Conservation (phyloP, 768 basidiomycete species). For the Cystofilobasidium ferigula region DNA sequence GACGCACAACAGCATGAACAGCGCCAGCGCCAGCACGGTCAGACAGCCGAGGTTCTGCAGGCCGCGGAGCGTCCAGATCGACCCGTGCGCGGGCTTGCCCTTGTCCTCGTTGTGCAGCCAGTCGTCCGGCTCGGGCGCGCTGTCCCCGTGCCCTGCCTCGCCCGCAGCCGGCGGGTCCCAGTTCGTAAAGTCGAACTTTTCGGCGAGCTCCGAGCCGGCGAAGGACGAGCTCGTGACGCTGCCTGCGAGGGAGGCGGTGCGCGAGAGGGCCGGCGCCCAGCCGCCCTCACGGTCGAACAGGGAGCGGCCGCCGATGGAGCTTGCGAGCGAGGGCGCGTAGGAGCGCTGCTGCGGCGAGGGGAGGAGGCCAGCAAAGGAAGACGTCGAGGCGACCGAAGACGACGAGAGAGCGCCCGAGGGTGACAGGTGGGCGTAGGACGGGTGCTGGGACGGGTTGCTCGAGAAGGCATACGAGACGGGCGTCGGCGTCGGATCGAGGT, state of each 20-base stretch:
- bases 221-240: not conserved
- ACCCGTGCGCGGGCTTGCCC: slow-evolving; percentile 40
- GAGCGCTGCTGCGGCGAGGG: not conserved
- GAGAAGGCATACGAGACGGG: slow-evolving; percentile 6
- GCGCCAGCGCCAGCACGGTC: slow-evolving; percentile 46
- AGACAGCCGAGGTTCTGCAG: slow-evolving; percentile 63
- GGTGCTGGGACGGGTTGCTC: slow-evolving; percentile 1
- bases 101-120: slow-evolving; percentile 32
- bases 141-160: slow-evolving; percentile 9
- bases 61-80: slow-evolving; percentile 58
- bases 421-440: slow-evolving; percentile 7
- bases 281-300: slow-evolving; percentile 1
- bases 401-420: slow-evolving; percentile 1
- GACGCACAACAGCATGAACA: slow-evolving; percentile 46
- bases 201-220: not conserved
- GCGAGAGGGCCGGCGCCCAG: not conserved
- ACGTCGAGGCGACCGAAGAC: too few species aligned
- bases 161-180: not conserved
- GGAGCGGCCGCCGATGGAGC: not conserved
- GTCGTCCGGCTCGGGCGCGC: slow-evolving; percentile 37
- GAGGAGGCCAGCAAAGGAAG: too few species aligned
- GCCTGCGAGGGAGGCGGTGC: not conserved
- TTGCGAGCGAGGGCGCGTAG: not conserved
- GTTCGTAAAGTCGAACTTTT: slow-evolving; percentile 15
- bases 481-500: not conserved